phyloP scores from a whole-genome alignment of 2,329 filamentous ascomycete genomes.

The Cytospora schulzeri region DNA sequence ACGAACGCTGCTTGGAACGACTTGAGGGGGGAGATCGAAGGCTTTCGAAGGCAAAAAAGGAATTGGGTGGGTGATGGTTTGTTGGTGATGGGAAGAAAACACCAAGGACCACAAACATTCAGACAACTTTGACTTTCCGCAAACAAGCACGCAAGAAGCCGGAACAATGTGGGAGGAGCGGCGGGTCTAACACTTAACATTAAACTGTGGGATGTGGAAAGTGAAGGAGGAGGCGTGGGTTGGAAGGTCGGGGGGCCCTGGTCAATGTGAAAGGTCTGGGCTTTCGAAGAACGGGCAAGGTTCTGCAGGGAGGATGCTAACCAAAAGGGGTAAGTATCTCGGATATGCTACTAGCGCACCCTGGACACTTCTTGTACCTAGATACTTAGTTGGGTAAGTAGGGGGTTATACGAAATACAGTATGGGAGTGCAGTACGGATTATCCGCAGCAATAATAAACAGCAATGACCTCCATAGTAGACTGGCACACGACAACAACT shows the following conservation, averaged over 20 bases:
- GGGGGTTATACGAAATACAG: neutral
- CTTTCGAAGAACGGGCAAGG: conserved; percentile 6
- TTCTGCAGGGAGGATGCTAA: neutral
- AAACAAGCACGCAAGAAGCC: conserved; percentile 18
- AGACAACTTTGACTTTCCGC: conserved; percentile 12
- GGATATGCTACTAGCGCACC: neutral
- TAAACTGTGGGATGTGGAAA: conserved; percentile 23
- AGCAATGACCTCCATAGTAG: too few relatives aligned
- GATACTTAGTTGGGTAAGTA: too few relatives aligned
- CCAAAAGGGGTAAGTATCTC: neutral
- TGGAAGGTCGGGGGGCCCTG: conserved; percentile 6
- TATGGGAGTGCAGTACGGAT: too few relatives aligned
- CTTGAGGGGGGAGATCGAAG: conserved; percentile 2
- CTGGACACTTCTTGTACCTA: neutral
- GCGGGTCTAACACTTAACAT: conserved; percentile 21
- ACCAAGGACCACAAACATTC: conserved; percentile 7
- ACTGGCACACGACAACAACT: too few relatives aligned
- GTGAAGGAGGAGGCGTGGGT: conserved; percentile 19
- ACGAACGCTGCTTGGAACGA: conserved; percentile 11
- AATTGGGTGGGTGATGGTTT: conserved; percentile 6
- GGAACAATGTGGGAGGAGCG: conserved; percentile 17
- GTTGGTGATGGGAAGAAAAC: conserved; percentile 6
- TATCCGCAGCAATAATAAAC: too few relatives aligned
- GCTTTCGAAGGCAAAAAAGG: neutral
- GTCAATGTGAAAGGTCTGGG: conserved; percentile 18